Evolutionary conservation across 2,329 filamentous ascomycete genomes (phyloP).

Genomic region (Talaromyces piceae): DNA sequence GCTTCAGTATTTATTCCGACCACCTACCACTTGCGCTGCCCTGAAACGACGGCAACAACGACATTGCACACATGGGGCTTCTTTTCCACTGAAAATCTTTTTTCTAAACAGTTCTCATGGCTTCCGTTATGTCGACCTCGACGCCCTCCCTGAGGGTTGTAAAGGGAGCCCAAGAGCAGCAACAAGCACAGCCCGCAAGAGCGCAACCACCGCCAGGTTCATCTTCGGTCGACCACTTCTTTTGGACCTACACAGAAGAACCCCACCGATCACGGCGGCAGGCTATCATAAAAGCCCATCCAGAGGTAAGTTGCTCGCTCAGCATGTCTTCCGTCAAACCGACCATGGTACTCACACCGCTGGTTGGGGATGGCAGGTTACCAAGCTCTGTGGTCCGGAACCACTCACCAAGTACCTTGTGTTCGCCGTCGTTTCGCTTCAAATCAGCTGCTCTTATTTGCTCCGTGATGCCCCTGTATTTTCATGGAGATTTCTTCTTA

Average conservation of each 20-base stretch:
- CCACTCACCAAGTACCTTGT: conserved; percentile 94
- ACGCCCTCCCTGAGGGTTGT: conserved; percentile 24
- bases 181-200: conserved; percentile 19
- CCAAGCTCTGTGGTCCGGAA: conserved; percentile 93
- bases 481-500: conserved; percentile 75
- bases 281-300: conserved; percentile 96
- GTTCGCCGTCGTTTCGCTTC: conserved; percentile 70
- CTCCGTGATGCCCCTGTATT: conserved; percentile 72
- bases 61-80: not conserved
- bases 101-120: conserved; percentile 14
- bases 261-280: conserved; percentile 84
- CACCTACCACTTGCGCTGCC: not conserved
- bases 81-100: conserved; percentile 10
- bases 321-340: not conserved
- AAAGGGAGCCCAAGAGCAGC: conserved; percentile 13
- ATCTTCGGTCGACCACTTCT: conserved; percentile 58
- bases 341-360: not conserved
- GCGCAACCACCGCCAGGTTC: conserved; percentile 25
- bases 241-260: conserved; percentile 99
- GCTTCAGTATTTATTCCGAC: conserved; percentile 3
- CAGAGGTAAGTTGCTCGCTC: conserved; percentile 58
- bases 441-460: conserved; percentile 68
- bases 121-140: conserved; percentile 25
- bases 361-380: conserved; percentile 55
- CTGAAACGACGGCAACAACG: not conserved